These are phyloP conservation scores for Lotus japonicus DNA, from an alignment of 306 rosid genomes.

Conservation along the genomic window DNA sequence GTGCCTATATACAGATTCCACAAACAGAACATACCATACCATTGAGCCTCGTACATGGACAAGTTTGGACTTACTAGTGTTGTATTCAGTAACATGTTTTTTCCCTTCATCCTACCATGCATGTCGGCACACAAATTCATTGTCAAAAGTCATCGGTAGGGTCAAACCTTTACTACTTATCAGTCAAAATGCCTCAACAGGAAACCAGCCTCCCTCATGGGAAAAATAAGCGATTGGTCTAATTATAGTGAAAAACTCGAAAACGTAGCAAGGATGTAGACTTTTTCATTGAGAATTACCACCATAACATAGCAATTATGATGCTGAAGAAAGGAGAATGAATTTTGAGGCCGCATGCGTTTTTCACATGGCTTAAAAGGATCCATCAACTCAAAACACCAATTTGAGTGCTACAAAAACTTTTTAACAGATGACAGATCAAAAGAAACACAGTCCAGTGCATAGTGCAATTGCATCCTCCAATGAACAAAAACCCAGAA, in stretches of 20 bases:
- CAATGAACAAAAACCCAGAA: neutral
- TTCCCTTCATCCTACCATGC: constrained; percentile 18
- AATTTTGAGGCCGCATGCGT: constrained; percentile 13
- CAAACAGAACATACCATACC: neutral
- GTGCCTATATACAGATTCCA: constrained; percentile 11
- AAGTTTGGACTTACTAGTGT: constrained; percentile 6
- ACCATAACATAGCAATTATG: neutral
- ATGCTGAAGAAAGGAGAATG: neutral
- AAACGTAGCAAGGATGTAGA: neutral
- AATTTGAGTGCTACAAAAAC: no score
- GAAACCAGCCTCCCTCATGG: neutral
- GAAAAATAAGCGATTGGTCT: neutral
- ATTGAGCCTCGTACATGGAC: constrained; percentile 1
- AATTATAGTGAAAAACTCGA: constrained; percentile 9
- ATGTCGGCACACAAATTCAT: constrained; percentile 19
- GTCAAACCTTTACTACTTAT: constrained; percentile 6
- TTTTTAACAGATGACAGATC: no score
- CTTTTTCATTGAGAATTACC: neutral
- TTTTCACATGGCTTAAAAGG: constrained; percentile 31
- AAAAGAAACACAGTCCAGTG: no score
- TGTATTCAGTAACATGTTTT: neutral
- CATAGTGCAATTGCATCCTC: neutral
- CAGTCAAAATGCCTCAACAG: neutral
- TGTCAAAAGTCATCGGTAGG: constrained; percentile 14
- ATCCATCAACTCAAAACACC: neutral